phyloP scores from a whole-genome alignment of 495 filamentous ascomycete species.

The Friedmanniomyces simplex region DNA sequence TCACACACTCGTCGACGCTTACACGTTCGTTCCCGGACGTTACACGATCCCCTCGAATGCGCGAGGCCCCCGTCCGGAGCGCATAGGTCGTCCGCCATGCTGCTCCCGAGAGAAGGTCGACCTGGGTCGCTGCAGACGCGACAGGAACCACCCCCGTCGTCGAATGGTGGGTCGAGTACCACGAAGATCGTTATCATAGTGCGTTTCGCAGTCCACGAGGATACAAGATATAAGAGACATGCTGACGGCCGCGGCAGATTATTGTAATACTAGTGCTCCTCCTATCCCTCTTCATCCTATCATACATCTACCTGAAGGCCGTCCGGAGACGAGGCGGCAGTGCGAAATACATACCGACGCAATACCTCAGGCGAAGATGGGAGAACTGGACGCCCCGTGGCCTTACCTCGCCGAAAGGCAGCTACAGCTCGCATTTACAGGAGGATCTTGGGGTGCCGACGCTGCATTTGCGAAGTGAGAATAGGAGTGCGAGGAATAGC shows the following conservation, averaged over 20 bases:
- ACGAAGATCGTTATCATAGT: neutral
- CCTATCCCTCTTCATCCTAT: slow-evolving; percentile 7
- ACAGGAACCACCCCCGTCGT: neutral
- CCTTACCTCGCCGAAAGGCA: slow-evolving; percentile 7
- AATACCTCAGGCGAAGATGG: slow-evolving; percentile 16
- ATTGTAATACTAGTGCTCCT: slow-evolving; percentile 10
- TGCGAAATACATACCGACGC: slow-evolving; percentile 14
- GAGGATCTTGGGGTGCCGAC: slow-evolving; percentile 14
- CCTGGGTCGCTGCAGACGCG: neutral
- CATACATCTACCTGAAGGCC: slow-evolving; percentile 10
- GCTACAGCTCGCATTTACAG: slow-evolving; percentile 17
- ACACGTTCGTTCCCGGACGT: neutral
- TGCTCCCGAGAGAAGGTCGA: neutral
- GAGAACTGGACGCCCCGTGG: slow-evolving; percentile 7
- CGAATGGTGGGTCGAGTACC: neutral
- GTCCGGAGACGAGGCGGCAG: slow-evolving; percentile 1
- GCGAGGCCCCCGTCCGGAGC: neutral
- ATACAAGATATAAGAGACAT: neutral
- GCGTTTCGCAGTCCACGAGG: neutral
- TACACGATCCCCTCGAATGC: neutral
- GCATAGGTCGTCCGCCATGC: neutral
- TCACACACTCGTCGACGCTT: neutral
- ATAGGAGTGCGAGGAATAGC: slow-evolving; percentile 19
- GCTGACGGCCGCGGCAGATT: slow-evolving; percentile 3
- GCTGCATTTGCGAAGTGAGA: slow-evolving; percentile 16